These are phyloP conservation scores for Castanea sativa DNA, from an alignment of 306 rosid species.

Conservation along the genomic window DNA sequence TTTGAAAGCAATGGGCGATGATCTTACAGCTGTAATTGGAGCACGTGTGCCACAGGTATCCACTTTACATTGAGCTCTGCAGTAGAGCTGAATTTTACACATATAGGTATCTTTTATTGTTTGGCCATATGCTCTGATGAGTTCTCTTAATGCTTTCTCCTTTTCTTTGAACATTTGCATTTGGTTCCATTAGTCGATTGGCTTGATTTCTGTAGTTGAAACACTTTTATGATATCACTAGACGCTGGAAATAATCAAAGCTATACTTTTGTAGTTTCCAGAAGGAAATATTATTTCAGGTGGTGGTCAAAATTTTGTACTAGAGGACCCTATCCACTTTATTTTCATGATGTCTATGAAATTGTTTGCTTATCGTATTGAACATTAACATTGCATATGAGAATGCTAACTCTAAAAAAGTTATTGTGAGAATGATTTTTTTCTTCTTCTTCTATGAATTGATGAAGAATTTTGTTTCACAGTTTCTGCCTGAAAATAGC, in stretches of 20 bases:
- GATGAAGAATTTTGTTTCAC: background rate
- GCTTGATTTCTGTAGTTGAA: background rate
- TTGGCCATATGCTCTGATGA: background rate
- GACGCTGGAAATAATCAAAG: conserved; percentile 9
- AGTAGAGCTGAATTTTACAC: background rate
- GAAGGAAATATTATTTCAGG: conserved; percentile 29
- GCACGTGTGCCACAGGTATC: conserved; percentile 34
- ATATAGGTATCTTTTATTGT: background rate
- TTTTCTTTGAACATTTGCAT: background rate
- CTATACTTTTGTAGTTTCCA: conserved; percentile 21
- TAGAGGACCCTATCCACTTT: conserved; percentile 19
- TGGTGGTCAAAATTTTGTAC: conserved; percentile 25
- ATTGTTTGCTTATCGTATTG: background rate
- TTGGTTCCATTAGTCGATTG: background rate
- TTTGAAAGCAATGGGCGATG: conserved; percentile 24
- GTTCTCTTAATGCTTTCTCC: background rate
- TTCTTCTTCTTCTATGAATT: background rate
- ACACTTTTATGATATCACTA: background rate
- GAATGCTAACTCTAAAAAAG: background rate
- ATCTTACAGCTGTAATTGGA: conserved; percentile 31
- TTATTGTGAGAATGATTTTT: background rate
- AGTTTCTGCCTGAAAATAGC: background rate
- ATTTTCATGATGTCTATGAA: background rate
- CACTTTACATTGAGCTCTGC: background rate
- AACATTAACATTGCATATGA: background rate